These are phyloP conservation scores for Pseudocercospora vitis DNA, from an alignment of 2,329 filamentous ascomycete genomes.

Conservation along the genomic window DNA sequence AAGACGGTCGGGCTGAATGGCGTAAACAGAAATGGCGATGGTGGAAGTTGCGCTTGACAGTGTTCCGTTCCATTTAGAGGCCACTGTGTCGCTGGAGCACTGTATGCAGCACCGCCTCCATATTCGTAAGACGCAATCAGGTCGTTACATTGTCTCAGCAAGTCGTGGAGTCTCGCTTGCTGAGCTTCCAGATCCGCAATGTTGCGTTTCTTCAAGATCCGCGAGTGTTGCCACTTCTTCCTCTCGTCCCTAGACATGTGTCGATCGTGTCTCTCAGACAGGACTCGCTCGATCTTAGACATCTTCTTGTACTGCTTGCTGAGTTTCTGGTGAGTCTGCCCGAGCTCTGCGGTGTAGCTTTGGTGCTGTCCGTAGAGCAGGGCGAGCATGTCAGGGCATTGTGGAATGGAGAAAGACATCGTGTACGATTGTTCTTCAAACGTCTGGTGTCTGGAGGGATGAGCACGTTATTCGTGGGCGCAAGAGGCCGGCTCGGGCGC, in stretches of 20 bases:
- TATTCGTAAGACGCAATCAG: conserved; percentile 30
- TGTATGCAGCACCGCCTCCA: conserved; percentile 14
- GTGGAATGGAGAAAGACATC: conserved; percentile 16
- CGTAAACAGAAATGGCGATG: conserved; percentile 27
- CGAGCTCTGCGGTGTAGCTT: conserved; percentile 32
- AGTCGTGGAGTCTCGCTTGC: conserved; percentile 29
- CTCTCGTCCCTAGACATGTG: conserved; percentile 30
- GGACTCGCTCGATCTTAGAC: conserved; percentile 26
- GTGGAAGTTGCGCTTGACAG: conserved; percentile 20
- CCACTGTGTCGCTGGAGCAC: conserved; percentile 24
- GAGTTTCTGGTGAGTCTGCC: conserved; percentile 30
- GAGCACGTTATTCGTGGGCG: conserved; percentile 15
- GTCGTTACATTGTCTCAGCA: conserved; percentile 31
- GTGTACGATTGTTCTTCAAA: conserved; percentile 13
- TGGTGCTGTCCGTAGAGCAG: conserved; percentile 32
- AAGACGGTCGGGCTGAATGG: conserved; percentile 25
- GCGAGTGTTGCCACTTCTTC: conserved; percentile 35
- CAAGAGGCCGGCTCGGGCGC: conserved; percentile 31
- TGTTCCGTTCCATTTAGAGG: background rate
- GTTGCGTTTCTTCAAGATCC: conserved; percentile 25
- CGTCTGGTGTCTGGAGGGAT: conserved; percentile 1
- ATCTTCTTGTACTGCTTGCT: conserved; percentile 35
- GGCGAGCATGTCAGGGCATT: conserved; percentile 26
- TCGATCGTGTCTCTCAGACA: conserved; percentile 26
- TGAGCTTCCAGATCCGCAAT: conserved; percentile 28